A percentile compares a stretch with the other conserved stretches of the same genome.
phyloP scores from a whole-genome alignment of 108 stramenopile genomes.

The Cylindrotheca closterium region DNA sequence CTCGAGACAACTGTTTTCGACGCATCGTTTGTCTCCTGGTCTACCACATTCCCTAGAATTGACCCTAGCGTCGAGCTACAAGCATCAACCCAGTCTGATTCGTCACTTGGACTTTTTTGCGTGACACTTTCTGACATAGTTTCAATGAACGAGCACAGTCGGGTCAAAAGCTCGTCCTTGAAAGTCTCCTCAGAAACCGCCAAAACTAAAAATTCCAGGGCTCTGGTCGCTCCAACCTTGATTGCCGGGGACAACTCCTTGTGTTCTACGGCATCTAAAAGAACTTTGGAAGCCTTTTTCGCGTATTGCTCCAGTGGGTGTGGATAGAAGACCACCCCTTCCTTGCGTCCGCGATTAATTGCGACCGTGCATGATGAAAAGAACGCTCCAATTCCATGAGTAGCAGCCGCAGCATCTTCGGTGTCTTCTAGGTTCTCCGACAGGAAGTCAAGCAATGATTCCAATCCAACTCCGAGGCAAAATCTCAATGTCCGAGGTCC shows the following conservation, averaged over 20 bases:
- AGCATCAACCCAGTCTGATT: neutral
- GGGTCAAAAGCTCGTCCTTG: slow-evolving; percentile 8
- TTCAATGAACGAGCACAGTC: slow-evolving; percentile 27
- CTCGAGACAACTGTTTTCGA: slow-evolving; percentile 5
- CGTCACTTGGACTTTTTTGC: neutral
- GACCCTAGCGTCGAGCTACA: slow-evolving; percentile 14
- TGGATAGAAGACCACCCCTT: slow-evolving; percentile 62
- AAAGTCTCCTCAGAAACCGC: neutral
- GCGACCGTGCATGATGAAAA: slow-evolving; percentile 63
- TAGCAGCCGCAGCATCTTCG: slow-evolving; percentile 54
- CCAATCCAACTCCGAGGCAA: slow-evolving; percentile 45
- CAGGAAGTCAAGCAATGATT: slow-evolving; percentile 38
- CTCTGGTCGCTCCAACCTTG: slow-evolving; percentile 11
- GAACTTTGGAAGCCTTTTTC: slow-evolving; percentile 23
- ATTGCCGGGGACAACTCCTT: slow-evolving; percentile 10
- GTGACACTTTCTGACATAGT: slow-evolving; percentile 6
- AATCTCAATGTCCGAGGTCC: slow-evolving; percentile 58
- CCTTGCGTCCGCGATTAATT: slow-evolving; percentile 29
- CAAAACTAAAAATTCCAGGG: slow-evolving; percentile 21
- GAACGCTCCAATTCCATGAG: slow-evolving; percentile 70
- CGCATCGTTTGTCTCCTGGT: neutral
- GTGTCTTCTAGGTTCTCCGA: slow-evolving; percentile 26
- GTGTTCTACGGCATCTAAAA: slow-evolving; percentile 24
- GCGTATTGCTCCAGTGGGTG: slow-evolving; percentile 62
- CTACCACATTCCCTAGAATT: slow-evolving; percentile 14